Base-by-base conservation (phyloP, 495 filamentous ascomycete species). In the Aspergillus diversus region DNA sequence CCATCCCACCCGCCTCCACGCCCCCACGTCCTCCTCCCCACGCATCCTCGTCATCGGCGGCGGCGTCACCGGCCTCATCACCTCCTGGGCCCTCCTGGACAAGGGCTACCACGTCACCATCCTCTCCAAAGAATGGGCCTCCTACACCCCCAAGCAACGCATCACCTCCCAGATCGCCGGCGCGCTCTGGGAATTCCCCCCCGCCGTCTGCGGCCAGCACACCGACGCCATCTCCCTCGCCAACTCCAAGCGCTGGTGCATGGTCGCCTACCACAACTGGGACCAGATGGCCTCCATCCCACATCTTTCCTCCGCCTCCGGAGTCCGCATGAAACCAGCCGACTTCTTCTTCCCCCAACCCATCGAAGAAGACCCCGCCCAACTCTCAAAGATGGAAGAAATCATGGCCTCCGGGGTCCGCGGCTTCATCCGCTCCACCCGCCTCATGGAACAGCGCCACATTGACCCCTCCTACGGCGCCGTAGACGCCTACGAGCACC, bases 171-270 rank as follows among this genome's bases (percentile, higher is more conserved):
- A 84, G 61, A 76, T 82, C 32, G 77, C 78, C 7, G 81, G 80
- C 9, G 81, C 81, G 3, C 71, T 84, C 2, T 84, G 81, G 82
- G 80, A 84, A 61, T 80, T 70, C 56, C 82, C 81, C 0, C 79
- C 81, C 0, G 76, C 76, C 0, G 75, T 76, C 2, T 84, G 82
- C 61, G 82, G 82, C n/a, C 74, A 76, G 15, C 80, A 83, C 35
- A 60, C 58, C 6, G 58, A 60, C 49, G 7, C 46, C 35, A 60
- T 53, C 21, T 60, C 58, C 11, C 31, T 60, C 6, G 27, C 15
- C 13, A 60, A 60, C 12, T 60, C 58, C 9, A 60, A 60, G 35
- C 35, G 35, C 34, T 53, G 58, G 58, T 60, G 50, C 21, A 60
- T 60, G 49, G 31, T 54, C 58, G 27, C 12, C 35, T 54, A 60